Evolutionary conservation across 495 filamentous ascomycete species (phyloP).

Genomic region (Paragyromitra xinjiangensis): DNA sequence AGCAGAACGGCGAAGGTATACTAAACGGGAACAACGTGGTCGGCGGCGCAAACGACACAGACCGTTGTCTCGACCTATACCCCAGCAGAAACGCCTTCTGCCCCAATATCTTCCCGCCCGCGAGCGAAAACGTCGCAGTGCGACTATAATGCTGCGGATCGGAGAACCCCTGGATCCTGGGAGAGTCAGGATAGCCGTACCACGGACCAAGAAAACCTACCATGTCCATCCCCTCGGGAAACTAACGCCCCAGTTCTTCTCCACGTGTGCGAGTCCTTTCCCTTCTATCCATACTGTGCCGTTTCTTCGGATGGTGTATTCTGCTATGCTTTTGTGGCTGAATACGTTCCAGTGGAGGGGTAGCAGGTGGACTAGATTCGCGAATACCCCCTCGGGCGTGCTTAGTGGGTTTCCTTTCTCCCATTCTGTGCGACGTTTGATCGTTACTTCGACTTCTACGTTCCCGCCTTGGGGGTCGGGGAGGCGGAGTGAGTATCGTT

Average conservation of each 20-base stretch:
- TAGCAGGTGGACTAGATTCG: slow-evolving; percentile 59
- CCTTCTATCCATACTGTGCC: slow-evolving; percentile 48
- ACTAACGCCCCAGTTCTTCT: slow-evolving; percentile 63
- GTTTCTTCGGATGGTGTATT: slow-evolving; percentile 47
- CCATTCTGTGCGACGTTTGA: slow-evolving; percentile 59
- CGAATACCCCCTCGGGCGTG: slow-evolving; percentile 56
- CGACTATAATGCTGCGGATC: slow-evolving; percentile 6
- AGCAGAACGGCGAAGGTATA: slow-evolving; percentile 56
- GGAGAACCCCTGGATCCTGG: slow-evolving; percentile 54
- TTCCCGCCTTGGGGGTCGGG: slow-evolving; percentile 50
- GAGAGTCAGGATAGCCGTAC: slow-evolving; percentile 12
- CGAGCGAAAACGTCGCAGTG: slow-evolving; percentile 48
- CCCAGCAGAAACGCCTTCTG: slow-evolving; percentile 62
- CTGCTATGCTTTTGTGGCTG: slow-evolving; percentile 58
- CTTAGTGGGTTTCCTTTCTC: slow-evolving; percentile 28
- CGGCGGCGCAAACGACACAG: slow-evolving; percentile 41
- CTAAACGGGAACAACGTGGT: slow-evolving; percentile 48
- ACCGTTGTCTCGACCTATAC: slow-evolving; percentile 55
- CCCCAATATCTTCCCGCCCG: slow-evolving; percentile 61
- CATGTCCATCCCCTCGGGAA: slow-evolving; percentile 63
- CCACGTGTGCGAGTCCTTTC: slow-evolving; percentile 59
- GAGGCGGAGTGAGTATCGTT: slow-evolving; percentile 48
- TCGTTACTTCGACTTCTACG: slow-evolving; percentile 58
- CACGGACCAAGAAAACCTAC: slow-evolving; percentile 53
- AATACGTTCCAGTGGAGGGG: slow-evolving; percentile 65